A percentile compares a stretch with the other conserved stretches of the same genome.
phyloP scores from a whole-genome alignment of 2,329 filamentous ascomycete species.

The Knoxdaviesia proteae region DNA sequence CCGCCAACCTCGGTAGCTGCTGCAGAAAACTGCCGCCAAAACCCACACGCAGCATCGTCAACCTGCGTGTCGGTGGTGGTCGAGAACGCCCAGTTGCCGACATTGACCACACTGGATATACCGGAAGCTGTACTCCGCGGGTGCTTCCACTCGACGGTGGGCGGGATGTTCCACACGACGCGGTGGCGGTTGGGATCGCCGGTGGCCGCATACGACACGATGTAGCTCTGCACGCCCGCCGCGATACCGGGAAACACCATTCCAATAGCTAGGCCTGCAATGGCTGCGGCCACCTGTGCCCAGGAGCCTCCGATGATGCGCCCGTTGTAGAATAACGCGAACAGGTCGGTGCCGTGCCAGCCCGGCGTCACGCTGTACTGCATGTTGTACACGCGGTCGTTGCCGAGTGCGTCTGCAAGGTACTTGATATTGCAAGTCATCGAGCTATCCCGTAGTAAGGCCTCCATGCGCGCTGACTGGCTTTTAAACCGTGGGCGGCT shows the following conservation, averaged over 20 bases:
- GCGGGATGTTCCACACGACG: slow-evolving; percentile 12
- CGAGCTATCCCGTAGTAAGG: slow-evolving; percentile 13
- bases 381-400: slow-evolving; percentile 15
- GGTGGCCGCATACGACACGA: slow-evolving; percentile 16
- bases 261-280: slow-evolving; percentile 12
- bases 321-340: slow-evolving; percentile 18
- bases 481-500: slow-evolving; percentile 8
- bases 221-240: slow-evolving; percentile 17
- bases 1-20: slow-evolving; percentile 12
- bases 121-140: slow-evolving; percentile 7
- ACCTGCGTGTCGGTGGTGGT: slow-evolving; percentile 12
- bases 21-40: slow-evolving; percentile 11
- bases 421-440: slow-evolving; percentile 17
- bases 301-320: slow-evolving; percentile 10
- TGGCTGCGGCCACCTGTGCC: slow-evolving; percentile 8
- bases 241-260: slow-evolving; percentile 14
- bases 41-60: slow-evolving; percentile 11
- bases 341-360: slow-evolving; percentile 18
- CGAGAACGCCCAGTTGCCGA: slow-evolving; percentile 13
- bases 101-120: slow-evolving; percentile 12
- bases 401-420: slow-evolving; percentile 15
- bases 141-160: slow-evolving; percentile 14
- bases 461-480: slow-evolving; percentile 11
- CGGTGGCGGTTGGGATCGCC: slow-evolving; percentile 18
- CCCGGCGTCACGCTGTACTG: slow-evolving; percentile 19